Percentiles rank a stretch among this genome's conserved stretches.
Conservation (phyloP, 2,329 filamentous ascomycete genomes). For the Aspergillus tamarii region DNA sequence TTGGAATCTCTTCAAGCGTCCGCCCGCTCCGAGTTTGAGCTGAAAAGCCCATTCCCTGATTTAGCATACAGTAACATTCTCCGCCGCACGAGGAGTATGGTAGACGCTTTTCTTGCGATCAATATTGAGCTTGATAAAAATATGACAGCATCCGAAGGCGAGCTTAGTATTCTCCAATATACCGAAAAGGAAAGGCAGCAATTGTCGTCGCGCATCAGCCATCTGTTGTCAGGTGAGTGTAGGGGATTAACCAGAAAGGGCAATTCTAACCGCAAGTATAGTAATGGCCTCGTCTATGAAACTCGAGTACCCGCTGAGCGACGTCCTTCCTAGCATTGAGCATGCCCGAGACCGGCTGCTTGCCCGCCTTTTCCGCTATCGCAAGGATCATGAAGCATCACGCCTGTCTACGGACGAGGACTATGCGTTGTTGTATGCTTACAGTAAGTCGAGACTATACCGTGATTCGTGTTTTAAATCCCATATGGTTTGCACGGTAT, state of each 20-base stretch:
- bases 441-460: slow-evolving; percentile 58
- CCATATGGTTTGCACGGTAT: slow-evolving; percentile 6
- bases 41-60: slow-evolving; percentile 83
- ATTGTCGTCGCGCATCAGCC: slow-evolving; percentile 85
- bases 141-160: slow-evolving; percentile 73
- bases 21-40: slow-evolving; percentile 83
- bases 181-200: slow-evolving; percentile 78
- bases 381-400: slow-evolving; percentile 65
- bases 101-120: slow-evolving; percentile 96
- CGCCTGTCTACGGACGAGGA: slow-evolving; percentile 60
- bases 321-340: slow-evolving; percentile 82
- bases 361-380: slow-evolving; percentile 84
- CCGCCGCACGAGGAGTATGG: slow-evolving; percentile 76
- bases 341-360: slow-evolving; percentile 80
- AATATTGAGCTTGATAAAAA: slow-evolving; percentile 87
- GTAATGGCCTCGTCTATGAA: slow-evolving; percentile 93
- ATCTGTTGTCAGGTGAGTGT: slow-evolving; percentile 68
- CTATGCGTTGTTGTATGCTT: slow-evolving; percentile 91
- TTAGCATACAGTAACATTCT: slow-evolving; percentile 74
- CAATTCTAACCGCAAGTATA: slow-evolving; percentile 50
- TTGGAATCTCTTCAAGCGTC: slow-evolving; percentile 73
- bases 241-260: background rate
- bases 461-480: background rate
- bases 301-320: slow-evolving; percentile 89
- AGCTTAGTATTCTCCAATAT: slow-evolving; percentile 77